phyloP scores from a whole-genome alignment of 768 basidiomycete species.

The Collybia sp. region DNA sequence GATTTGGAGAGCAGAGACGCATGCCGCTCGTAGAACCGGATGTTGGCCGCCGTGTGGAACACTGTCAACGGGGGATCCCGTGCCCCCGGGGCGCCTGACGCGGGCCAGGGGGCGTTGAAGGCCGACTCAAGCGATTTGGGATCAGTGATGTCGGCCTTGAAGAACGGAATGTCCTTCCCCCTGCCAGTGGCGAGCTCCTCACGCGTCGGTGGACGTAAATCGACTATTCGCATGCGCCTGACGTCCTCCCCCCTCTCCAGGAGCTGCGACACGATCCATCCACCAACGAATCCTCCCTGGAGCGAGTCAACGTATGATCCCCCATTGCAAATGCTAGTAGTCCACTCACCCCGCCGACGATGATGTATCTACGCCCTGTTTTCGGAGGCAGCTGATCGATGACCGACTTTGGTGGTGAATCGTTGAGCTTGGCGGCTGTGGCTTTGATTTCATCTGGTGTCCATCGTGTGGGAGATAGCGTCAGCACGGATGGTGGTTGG shows the following conservation, averaged over 20 bases:
- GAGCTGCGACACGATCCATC: conserved; percentile 71
- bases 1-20: conserved; percentile 47
- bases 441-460: conserved; percentile 36
- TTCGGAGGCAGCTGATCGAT: conserved; percentile 52
- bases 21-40: conserved; percentile 72
- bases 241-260: conserved; percentile 70
- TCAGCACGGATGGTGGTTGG: conserved; percentile 41
- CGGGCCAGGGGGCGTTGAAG: conserved; percentile 62
- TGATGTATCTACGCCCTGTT: conserved; percentile 72
- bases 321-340: no score
- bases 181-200: conserved; percentile 49
- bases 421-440: conserved; percentile 30
- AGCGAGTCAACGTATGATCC: neutral
- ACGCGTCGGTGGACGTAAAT: conserved; percentile 59
- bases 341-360: conserved; percentile 69
- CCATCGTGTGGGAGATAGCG: conserved; percentile 50
- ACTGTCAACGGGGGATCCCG: conserved; percentile 47
- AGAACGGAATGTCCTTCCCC: conserved; percentile 50
- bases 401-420: conserved; percentile 27
- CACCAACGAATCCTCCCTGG: conserved; percentile 72
- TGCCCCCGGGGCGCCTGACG: conserved; percentile 10
- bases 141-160: conserved; percentile 56
- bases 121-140: conserved; percentile 48
- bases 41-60: conserved; percentile 75
- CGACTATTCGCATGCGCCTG: conserved; percentile 57